phyloP scores from a whole-genome alignment of 2,329 filamentous ascomycete species.

The Nemania sp. region DNA sequence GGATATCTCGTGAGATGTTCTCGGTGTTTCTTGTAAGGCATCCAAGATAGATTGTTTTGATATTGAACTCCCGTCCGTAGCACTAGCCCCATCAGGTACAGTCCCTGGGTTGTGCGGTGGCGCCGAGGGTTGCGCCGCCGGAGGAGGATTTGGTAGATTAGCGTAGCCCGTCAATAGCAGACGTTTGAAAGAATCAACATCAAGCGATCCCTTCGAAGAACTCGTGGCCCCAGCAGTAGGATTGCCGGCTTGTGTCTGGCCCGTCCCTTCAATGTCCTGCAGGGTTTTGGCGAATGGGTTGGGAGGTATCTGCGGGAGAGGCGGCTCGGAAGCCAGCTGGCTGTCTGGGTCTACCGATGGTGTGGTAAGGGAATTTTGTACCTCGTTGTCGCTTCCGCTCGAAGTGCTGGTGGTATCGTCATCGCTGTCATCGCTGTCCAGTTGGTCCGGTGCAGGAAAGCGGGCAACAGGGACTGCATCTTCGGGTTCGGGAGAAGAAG shows the following conservation, averaged over 20 bases:
- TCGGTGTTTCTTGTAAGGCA: conserved; percentile 52
- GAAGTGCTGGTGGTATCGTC: conserved; percentile 33
- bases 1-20: conserved; percentile 61
- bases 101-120: conserved; percentile 31
- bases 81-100: conserved; percentile 50
- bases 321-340: conserved; percentile 23
- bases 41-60: conserved; percentile 64
- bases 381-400: conserved; percentile 31
- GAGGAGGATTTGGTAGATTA: conserved; percentile 40
- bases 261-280: conserved; percentile 51
- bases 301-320: conserved; percentile 41
- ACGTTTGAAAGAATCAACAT: conserved; percentile 78
- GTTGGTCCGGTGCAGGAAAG: conserved; percentile 29
- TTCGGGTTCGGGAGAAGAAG: conserved; percentile 62
- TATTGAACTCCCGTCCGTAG: conserved; percentile 61
- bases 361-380: conserved; percentile 34
- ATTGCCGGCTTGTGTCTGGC: conserved; percentile 36
- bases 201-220: conserved; percentile 55
- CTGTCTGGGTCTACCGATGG: conserved; percentile 23
- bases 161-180: conserved; percentile 74
- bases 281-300: conserved; percentile 62
- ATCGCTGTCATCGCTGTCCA: conserved; percentile 35
- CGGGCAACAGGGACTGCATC: conserved; percentile 45
- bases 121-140: conserved; percentile 29
- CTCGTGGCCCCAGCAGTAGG: conserved; percentile 40